These are phyloP conservation scores for Rhizopus sp. DNA, from an alignment of 371 early-diverging fungal genomes.

Conservation along the genomic window DNA sequence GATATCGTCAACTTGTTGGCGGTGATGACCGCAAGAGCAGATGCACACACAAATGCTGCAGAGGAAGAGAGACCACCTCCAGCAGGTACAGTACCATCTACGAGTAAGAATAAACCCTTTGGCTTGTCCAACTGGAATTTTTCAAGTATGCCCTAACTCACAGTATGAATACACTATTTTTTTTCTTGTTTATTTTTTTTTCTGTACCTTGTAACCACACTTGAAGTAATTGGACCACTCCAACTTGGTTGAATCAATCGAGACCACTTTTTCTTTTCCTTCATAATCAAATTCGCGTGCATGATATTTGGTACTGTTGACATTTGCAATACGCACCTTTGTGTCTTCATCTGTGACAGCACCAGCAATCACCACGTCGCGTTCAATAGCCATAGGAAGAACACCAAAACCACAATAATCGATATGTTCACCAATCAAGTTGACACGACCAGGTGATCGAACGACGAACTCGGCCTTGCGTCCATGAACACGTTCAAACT, in stretches of 20 bases:
- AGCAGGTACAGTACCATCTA: slow-evolving; percentile 83
- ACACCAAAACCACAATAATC: slow-evolving; percentile 95
- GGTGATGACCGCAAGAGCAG: slow-evolving; percentile 71
- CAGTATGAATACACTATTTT: slow-evolving; percentile 4
- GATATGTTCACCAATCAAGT: slow-evolving; percentile 96
- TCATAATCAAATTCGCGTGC: slow-evolving; percentile 62
- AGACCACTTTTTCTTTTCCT: slow-evolving; percentile 55
- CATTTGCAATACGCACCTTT: slow-evolving; percentile 66
- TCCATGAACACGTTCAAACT: slow-evolving; percentile 67
- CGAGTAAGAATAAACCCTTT: slow-evolving; percentile 66
- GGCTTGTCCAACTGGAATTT: slow-evolving; percentile 55
- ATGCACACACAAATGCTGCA: slow-evolving; percentile 82
- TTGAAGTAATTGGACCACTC: slow-evolving; percentile 91
- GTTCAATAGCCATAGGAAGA: slow-evolving; percentile 94
- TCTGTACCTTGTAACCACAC: slow-evolving; percentile 76
- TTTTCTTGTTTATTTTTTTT: not conserved
- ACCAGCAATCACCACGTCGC: slow-evolving; percentile 82
- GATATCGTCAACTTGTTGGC: slow-evolving; percentile 53
- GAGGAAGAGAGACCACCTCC: slow-evolving; percentile 88
- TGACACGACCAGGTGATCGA: slow-evolving; percentile 92
- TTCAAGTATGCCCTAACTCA: slow-evolving; percentile 66
- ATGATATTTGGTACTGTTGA: slow-evolving; percentile 61
- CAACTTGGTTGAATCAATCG: slow-evolving; percentile 65
- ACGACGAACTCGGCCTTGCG: slow-evolving; percentile 77
- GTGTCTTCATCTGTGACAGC: slow-evolving; percentile 50